These are phyloP conservation scores for Fusarium xylarioides DNA, from an alignment of 2,329 filamentous ascomycete genomes.

Conservation along the genomic window DNA sequence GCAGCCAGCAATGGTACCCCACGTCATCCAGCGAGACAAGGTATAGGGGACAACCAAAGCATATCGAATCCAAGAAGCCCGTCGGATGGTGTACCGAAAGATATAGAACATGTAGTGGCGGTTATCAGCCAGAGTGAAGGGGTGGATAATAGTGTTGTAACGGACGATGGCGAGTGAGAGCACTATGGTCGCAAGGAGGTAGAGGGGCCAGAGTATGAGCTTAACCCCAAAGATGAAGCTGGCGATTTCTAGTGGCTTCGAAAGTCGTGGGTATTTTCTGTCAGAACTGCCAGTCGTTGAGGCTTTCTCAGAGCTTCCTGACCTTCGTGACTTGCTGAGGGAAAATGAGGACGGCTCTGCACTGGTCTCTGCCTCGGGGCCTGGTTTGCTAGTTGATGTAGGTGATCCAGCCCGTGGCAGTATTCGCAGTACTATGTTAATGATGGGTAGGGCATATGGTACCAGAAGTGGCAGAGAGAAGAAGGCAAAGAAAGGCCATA, in stretches of 20 bases:
- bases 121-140: constrained; percentile 96
- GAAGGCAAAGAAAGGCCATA: constrained; percentile 89
- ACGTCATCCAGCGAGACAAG: constrained; percentile 72
- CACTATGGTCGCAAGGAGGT: constrained; percentile 48
- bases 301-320: not conserved
- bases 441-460: constrained; percentile 55
- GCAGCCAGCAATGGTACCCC: constrained; percentile 67
- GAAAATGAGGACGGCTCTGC: not conserved
- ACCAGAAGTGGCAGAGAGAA: constrained; percentile 85
- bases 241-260: constrained; percentile 13
- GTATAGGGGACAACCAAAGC: constrained; percentile 76
- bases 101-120: constrained; percentile 97
- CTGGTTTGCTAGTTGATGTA: not conserved
- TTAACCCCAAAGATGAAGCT: constrained; percentile 44
- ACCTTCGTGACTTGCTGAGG: constrained; percentile 1
- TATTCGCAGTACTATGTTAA: constrained; percentile 25
- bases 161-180: constrained; percentile 64
- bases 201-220: constrained; percentile 49
- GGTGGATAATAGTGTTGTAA: constrained; percentile 93
- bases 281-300: not conserved
- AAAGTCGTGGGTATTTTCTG: not conserved
- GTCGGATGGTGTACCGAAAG: constrained; percentile 83
- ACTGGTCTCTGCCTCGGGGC: not conserved
- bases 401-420: not conserved
- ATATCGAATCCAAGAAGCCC: constrained; percentile 71